These are phyloP conservation scores for Hymenoscyphus fructigenus DNA, from an alignment of 2,329 filamentous ascomycete species.

Conservation along the genomic window DNA sequence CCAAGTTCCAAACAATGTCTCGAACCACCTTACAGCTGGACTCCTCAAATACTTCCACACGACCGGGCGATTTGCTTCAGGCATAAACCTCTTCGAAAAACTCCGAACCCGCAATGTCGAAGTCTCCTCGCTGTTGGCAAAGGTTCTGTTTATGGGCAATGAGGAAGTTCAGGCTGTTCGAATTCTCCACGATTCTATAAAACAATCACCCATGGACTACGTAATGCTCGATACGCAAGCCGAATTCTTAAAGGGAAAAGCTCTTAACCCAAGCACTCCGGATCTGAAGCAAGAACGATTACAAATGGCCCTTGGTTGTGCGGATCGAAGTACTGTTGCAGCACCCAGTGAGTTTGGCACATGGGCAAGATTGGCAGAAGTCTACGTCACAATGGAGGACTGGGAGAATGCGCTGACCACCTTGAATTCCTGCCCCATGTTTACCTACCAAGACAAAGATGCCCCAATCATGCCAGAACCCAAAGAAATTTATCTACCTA, in stretches of 20 bases:
- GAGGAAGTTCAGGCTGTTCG: constrained; percentile 96
- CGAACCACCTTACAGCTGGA: constrained; percentile 92
- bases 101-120: constrained; percentile 86
- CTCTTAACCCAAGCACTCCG: constrained; percentile 52
- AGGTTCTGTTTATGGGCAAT: constrained; percentile 89
- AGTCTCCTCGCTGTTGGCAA: constrained; percentile 87
- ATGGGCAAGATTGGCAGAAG: constrained; percentile 89
- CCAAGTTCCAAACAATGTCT: constrained; percentile 94
- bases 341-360: constrained; percentile 97
- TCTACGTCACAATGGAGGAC: constrained; percentile 91
- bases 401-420: constrained; percentile 96
- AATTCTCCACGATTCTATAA: constrained; percentile 81
- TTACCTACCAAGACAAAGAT: constrained; percentile 98
- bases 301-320: constrained; percentile 86
- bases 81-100: constrained; percentile 97
- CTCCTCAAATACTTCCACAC: constrained; percentile 93
- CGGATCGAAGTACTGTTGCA: constrained; percentile 90
- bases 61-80: constrained; percentile 89
- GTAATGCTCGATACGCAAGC: constrained; percentile 94
- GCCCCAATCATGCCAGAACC: constrained; percentile 92
- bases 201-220: constrained; percentile 96
- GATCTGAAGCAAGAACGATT: constrained; percentile 65
- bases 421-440: constrained; percentile 98
- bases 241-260: constrained; percentile 86
- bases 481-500: constrained; percentile 80